phyloP scores from a whole-genome alignment of 176 grass and related monocot genomes.

The Juncus inflexus region DNA sequence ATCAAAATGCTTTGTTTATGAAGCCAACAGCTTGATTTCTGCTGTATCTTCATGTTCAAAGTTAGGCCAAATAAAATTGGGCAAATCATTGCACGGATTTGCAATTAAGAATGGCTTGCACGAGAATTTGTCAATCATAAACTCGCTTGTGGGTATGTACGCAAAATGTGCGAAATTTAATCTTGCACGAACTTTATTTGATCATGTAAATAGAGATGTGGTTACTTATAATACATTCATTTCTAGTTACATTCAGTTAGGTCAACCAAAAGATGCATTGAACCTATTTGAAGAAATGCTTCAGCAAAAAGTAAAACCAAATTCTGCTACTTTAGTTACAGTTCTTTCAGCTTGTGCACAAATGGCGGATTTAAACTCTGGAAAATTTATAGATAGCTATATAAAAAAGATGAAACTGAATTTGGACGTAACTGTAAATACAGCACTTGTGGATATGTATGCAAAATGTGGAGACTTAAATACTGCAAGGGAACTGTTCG shows the following conservation, averaged over 20 bases:
- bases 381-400: constrained; percentile 59
- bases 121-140: constrained; percentile 46
- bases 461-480: constrained; percentile 53
- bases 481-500: constrained; percentile 41
- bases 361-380: constrained; percentile 56
- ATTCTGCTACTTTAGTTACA: constrained; percentile 52
- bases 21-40: constrained; percentile 38
- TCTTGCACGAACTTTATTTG: constrained; percentile 20
- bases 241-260: constrained; percentile 39
- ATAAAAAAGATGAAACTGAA: constrained; percentile 30
- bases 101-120: constrained; percentile 38
- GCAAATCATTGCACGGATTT: constrained; percentile 38
- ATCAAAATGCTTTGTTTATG: constrained; percentile 23
- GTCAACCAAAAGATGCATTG: constrained; percentile 38
- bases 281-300: constrained; percentile 61
- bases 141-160: constrained; percentile 67
- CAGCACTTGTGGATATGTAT: constrained; percentile 69
- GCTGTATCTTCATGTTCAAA: constrained; percentile 54
- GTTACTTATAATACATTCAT: constrained; percentile 70
- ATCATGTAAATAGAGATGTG: constrained; percentile 31
- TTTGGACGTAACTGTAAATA: constrained; percentile 35
- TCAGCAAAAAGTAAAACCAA: constrained; percentile 42
- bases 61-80: constrained; percentile 30
- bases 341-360: constrained; percentile 53
- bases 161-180: constrained; percentile 48